Conservation (phyloP, 352 stramenopile genomes). For the Phytophthora parvispora region DNA sequence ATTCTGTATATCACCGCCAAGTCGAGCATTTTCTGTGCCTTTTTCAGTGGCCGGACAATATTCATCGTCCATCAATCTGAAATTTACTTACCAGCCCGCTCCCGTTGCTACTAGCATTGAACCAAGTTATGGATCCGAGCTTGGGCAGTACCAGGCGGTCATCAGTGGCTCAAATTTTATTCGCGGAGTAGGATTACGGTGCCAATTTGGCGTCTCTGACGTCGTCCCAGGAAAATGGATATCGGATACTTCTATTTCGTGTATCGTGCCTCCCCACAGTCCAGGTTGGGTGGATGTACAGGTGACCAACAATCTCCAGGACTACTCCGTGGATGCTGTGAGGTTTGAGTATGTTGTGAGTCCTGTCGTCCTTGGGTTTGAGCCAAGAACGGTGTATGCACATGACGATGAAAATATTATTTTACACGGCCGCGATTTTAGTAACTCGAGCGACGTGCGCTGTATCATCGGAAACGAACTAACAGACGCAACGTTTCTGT, state of each 20-base stretch:
- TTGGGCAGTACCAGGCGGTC: conserved; percentile 31
- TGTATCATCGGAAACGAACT: conserved; percentile 50
- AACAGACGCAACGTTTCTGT: conserved; percentile 33
- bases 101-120: conserved; percentile 17
- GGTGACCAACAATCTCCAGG: conserved; percentile 67
- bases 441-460: conserved; percentile 41
- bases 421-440: conserved; percentile 45
- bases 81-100: conserved; percentile 35
- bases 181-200: conserved; percentile 37
- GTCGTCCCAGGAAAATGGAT: conserved; percentile 46
- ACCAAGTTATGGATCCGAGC: conserved; percentile 40
- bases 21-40: conserved; percentile 17
- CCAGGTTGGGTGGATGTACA: conserved; percentile 46
- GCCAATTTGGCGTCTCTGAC: conserved; percentile 50
- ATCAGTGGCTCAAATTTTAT: conserved; percentile 52
- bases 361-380: conserved; percentile 45
- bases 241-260: conserved; percentile 40
- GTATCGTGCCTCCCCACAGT: conserved; percentile 32
- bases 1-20: conserved; percentile 43
- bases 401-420: conserved; percentile 12
- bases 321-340: conserved; percentile 46
- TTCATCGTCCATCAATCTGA: conserved; percentile 5
- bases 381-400: conserved; percentile 22
- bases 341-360: conserved; percentile 50
- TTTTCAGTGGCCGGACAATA: conserved; percentile 34